Evolutionary conservation across 768 basidiomycete species (phyloP).

Genomic region (Cubamyces lactineus): DNA sequence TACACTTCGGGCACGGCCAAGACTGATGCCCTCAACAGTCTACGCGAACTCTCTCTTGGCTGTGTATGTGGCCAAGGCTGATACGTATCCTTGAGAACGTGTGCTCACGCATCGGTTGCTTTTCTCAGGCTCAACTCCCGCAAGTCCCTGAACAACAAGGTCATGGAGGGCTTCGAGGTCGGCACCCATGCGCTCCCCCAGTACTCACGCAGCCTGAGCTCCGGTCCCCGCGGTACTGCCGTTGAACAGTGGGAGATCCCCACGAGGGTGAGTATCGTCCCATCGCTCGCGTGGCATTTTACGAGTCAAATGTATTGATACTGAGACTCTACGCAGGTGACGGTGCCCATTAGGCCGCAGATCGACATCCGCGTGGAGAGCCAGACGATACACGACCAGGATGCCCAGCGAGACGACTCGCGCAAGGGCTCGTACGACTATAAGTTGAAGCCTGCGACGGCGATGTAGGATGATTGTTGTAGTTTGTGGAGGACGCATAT

Average conservation of each 20-base stretch:
- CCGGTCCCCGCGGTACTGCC: not conserved
- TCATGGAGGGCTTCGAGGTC: not conserved
- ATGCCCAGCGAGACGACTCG: not conserved
- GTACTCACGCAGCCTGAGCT: too few relatives aligned
- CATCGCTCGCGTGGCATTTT: not conserved
- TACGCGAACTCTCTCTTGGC: not conserved
- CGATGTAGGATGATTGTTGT: not conserved
- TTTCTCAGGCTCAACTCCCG: not conserved
- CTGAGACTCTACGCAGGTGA: not conserved
- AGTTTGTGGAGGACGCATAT: not conserved
- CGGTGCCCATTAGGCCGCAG: not conserved
- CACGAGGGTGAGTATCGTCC: not conserved
- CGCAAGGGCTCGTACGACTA: not conserved
- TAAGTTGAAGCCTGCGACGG: not conserved
- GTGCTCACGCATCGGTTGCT: not conserved
- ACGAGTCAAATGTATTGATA: too few relatives aligned
- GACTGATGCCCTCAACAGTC: not conserved
- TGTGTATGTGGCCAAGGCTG: not conserved
- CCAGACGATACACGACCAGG: not conserved
- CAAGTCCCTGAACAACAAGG: not conserved
- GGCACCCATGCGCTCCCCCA: not conserved
- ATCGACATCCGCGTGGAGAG: not conserved
- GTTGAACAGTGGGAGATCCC: slow-evolving; percentile 1
- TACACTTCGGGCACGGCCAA: not conserved
- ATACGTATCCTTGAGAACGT: too few relatives aligned